Conservation (phyloP, 73 alveolate genomes). For the Paramecium caudatum region DNA sequence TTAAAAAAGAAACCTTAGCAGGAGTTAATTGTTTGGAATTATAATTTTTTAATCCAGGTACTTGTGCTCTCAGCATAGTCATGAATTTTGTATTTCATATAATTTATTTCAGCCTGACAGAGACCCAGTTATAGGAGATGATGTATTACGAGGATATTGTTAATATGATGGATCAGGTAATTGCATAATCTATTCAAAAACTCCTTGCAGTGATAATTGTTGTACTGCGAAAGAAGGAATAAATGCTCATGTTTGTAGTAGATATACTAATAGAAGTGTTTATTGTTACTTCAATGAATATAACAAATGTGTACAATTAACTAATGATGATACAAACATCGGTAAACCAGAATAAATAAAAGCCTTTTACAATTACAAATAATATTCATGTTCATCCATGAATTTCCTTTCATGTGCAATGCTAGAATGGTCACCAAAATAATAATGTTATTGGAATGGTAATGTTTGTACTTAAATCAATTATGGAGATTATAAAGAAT, state of each 20-base stretch:
- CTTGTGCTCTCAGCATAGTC: slow-evolving; percentile 32
- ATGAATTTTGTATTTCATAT: slow-evolving; percentile 26
- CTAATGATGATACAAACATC: not conserved
- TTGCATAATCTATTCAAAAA: not conserved
- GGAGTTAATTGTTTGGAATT: not conserved
- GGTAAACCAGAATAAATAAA: not conserved
- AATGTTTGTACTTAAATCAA: not conserved
- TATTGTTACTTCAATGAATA: slow-evolving; percentile 29
- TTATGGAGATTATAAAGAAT: not conserved
- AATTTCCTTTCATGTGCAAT: not conserved
- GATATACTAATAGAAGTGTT: not conserved
- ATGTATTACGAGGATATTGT: slow-evolving; percentile 27
- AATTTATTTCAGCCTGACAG: not conserved
- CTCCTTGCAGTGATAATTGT: slow-evolving; percentile 12
- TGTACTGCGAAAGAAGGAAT: slow-evolving; percentile 26
- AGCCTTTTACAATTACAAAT: not conserved
- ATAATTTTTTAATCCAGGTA: slow-evolving; percentile 40
- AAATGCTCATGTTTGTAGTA: slow-evolving; percentile 68
- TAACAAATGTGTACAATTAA: slow-evolving; percentile 41
- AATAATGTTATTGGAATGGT: slow-evolving; percentile 41
- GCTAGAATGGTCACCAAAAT: slow-evolving; percentile 43
- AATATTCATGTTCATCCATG: slow-evolving; percentile 44
- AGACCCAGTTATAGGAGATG: not conserved
- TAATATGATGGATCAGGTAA: slow-evolving; percentile 21
- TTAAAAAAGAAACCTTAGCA: not conserved